phyloP scores from a whole-genome alignment of 768 basidiomycete genomes.

The Mycena rebaudengoi region DNA sequence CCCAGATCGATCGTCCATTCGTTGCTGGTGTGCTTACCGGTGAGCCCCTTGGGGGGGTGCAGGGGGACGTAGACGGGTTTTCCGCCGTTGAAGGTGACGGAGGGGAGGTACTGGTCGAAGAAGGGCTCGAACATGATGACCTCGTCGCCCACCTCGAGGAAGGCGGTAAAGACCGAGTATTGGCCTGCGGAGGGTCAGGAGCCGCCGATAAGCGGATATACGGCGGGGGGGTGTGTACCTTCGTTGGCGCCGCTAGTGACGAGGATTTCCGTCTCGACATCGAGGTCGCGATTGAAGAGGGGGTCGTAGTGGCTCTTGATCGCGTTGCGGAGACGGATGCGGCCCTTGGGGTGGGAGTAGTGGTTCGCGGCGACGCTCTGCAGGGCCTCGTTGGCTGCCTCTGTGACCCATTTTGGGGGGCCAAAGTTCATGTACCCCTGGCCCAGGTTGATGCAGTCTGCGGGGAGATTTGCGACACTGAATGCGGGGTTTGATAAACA shows the following conservation, averaged over 20 bases:
- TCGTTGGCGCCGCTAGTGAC: slow-evolving; percentile 98
- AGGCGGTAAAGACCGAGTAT: slow-evolving; percentile 93
- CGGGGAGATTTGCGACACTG: slow-evolving; percentile 88
- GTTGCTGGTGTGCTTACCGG: slow-evolving; percentile 60
- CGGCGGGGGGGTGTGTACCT: slow-evolving; percentile 55
- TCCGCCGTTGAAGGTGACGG: slow-evolving; percentile 93
- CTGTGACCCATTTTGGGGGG: slow-evolving; percentile 81
- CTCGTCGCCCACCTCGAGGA: slow-evolving; percentile 92
- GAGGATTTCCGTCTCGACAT: slow-evolving; percentile 88
- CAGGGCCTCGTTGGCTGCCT: slow-evolving; percentile 78
- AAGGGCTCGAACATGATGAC: slow-evolving; percentile 99
- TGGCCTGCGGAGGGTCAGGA: slow-evolving; percentile 64
- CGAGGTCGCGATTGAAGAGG: slow-evolving; percentile 72
- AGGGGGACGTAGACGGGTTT: slow-evolving; percentile 94
- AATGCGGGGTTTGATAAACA: slow-evolving; percentile 12
- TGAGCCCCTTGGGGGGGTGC: slow-evolving; percentile 74
- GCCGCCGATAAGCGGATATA: too few species aligned
- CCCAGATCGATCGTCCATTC: slow-evolving; percentile 94
- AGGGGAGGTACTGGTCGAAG: slow-evolving; percentile 95
- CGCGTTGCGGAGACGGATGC: slow-evolving; percentile 87
- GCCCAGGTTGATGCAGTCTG: slow-evolving; percentile 95
- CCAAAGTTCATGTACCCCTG: slow-evolving; percentile 95
- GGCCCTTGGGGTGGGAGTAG: slow-evolving; percentile 92
- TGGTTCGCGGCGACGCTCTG: slow-evolving; percentile 73
- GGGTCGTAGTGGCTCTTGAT: slow-evolving; percentile 83